These are phyloP conservation scores for Curvularia sp. DNA, from an alignment of 2,329 filamentous ascomycete genomes.

Conservation along the genomic window DNA sequence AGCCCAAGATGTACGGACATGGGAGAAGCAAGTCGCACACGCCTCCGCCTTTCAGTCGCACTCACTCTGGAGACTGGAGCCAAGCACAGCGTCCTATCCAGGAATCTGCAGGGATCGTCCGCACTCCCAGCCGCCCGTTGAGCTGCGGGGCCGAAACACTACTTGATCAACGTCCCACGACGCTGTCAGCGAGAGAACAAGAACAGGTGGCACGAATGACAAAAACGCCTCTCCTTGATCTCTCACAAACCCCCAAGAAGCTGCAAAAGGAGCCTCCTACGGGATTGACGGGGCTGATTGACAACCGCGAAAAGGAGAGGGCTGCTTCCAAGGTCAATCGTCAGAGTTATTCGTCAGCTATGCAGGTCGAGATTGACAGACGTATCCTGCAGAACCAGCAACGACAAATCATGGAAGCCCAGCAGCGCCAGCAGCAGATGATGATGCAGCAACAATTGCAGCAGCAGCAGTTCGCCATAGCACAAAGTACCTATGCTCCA, in stretches of 20 bases:
- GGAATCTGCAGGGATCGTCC: slow-evolving; percentile 28
- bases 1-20: slow-evolving; percentile 59
- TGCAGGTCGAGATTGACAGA: slow-evolving; percentile 48
- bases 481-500: slow-evolving; percentile 33
- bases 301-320: slow-evolving; percentile 79
- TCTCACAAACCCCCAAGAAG: slow-evolving; percentile 60
- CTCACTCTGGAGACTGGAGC: slow-evolving; percentile 56
- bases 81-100: slow-evolving; percentile 45
- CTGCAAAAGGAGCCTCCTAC: slow-evolving; percentile 53
- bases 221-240: slow-evolving; percentile 74
- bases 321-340: slow-evolving; percentile 43
- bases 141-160: slow-evolving; percentile 62
- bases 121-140: slow-evolving; percentile 42
- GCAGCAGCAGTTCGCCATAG: slow-evolving; percentile 35
- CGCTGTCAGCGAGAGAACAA: slow-evolving; percentile 85
- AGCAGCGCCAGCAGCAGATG: slow-evolving; percentile 38
- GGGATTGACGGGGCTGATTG: slow-evolving; percentile 78
- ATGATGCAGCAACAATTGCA: slow-evolving; percentile 38
- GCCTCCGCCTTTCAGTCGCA: slow-evolving; percentile 53
- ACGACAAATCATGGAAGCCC: slow-evolving; percentile 35
- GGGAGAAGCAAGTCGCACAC: slow-evolving; percentile 64
- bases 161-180: slow-evolving; percentile 62
- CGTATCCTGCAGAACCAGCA: slow-evolving; percentile 42
- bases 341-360: slow-evolving; percentile 34
- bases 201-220: slow-evolving; percentile 86